phyloP scores from a whole-genome alignment of 768 basidiomycete species.

The Artomyces pyxidatus region DNA sequence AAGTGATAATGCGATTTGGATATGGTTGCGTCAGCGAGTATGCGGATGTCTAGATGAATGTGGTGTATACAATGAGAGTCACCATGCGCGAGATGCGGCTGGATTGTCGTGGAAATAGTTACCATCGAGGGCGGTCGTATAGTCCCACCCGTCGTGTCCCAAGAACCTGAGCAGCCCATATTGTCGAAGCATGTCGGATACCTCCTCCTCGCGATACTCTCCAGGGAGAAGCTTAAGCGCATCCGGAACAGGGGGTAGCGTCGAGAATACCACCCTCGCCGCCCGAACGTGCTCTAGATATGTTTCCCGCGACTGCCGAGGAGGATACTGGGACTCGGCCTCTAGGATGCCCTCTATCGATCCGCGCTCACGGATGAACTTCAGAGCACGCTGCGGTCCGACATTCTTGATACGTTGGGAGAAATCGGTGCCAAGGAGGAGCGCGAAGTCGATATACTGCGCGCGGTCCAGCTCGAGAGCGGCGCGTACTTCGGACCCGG shows the following conservation, averaged over 20 bases:
- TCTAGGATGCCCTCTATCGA: slow-evolving; percentile 66
- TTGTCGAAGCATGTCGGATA: slow-evolving; percentile 39
- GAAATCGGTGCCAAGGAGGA: slow-evolving; percentile 88
- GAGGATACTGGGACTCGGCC: slow-evolving; percentile 40
- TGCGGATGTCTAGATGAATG: too few relatives aligned
- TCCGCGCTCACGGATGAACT: slow-evolving; percentile 62
- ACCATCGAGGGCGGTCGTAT: slow-evolving; percentile 40
- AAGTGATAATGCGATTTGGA: too few relatives aligned
- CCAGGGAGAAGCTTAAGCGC: slow-evolving; percentile 24
- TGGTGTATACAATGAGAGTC: too few relatives aligned
- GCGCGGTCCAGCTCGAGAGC: slow-evolving; percentile 47
- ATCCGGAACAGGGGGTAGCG: slow-evolving; percentile 56
- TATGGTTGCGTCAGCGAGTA: too few relatives aligned
- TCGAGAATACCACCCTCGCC: slow-evolving; percentile 58
- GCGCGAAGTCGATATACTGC: slow-evolving; percentile 73
- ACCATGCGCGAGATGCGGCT: background rate
- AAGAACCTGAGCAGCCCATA: slow-evolving; percentile 39
- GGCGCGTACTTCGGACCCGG: slow-evolving; percentile 52
- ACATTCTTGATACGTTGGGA: slow-evolving; percentile 76
- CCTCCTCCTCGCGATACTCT: slow-evolving; percentile 32
- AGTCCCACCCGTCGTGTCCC: slow-evolving; percentile 32
- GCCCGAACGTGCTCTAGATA: slow-evolving; percentile 60
- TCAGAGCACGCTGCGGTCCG: slow-evolving; percentile 71
- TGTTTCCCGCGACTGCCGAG: slow-evolving; percentile 33
- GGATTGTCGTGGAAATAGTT: slow-evolving; percentile 68